These are phyloP conservation scores for Cryoendolithus antarcticus DNA, from an alignment of 2,329 filamentous ascomycete species.

Conservation along the genomic window DNA sequence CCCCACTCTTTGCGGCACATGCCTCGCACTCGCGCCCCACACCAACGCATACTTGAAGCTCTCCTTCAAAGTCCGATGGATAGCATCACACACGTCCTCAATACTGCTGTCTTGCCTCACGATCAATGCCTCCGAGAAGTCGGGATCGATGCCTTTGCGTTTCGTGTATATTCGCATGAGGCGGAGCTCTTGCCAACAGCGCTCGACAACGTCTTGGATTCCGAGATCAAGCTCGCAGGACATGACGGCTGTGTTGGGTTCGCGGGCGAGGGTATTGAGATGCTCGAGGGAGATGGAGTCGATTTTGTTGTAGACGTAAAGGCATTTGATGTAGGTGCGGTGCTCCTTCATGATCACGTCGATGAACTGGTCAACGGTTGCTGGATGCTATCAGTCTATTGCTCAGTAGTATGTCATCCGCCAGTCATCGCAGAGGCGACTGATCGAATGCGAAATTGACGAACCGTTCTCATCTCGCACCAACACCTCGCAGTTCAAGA, in stretches of 20 bases:
- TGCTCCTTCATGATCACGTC: slow-evolving; percentile 99
- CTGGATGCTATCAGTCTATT: slow-evolving; percentile 32
- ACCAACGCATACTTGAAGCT: slow-evolving; percentile 98
- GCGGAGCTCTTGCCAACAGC: slow-evolving; percentile 85
- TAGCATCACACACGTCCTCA: slow-evolving; percentile 92
- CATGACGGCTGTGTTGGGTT: slow-evolving; percentile 94
- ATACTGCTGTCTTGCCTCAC: slow-evolving; percentile 79
- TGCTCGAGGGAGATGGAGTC: slow-evolving; percentile 89
- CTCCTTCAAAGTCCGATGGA: slow-evolving; percentile 90
- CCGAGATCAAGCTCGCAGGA: slow-evolving; percentile 91
- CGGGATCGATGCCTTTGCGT: slow-evolving; percentile 77
- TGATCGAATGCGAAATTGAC: no score
- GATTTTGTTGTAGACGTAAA: slow-evolving; percentile 99
- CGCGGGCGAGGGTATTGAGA: slow-evolving; percentile 79
- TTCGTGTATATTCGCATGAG: slow-evolving; percentile 95
- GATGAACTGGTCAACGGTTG: slow-evolving; percentile 95
- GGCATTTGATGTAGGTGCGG: slow-evolving; percentile 83
- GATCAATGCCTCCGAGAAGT: slow-evolving; percentile 85
- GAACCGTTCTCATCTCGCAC: slow-evolving; percentile 85
- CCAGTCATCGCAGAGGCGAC: neutral
- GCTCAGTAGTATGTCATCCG: no score
- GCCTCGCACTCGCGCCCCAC: slow-evolving; percentile 91
- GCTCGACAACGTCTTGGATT: slow-evolving; percentile 82
- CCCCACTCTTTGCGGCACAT: slow-evolving; percentile 87
- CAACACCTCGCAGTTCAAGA: slow-evolving; percentile 92